Evolutionary conservation across 345 rosid genomes (phyloP).

Genomic region (Eucalyptus urophylla): DNA sequence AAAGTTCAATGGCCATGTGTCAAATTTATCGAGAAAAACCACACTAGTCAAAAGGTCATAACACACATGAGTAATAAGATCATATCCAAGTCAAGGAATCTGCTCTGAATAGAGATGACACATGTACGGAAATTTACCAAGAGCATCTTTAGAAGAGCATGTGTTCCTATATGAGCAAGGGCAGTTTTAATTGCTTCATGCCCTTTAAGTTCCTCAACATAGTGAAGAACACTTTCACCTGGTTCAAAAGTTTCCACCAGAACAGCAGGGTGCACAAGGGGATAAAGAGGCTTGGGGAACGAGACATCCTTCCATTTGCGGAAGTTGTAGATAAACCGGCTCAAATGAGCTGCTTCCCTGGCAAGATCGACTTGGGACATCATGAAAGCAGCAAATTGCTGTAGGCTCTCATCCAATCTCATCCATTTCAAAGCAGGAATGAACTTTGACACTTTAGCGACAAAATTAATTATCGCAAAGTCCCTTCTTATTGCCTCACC

Average conservation of each 20-base stretch:
- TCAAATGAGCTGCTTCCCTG: constrained; percentile 97
- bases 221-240: constrained; percentile 82
- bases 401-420: constrained; percentile 94
- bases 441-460: constrained; percentile 51
- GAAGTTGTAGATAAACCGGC: constrained; percentile 88
- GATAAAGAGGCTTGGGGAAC: constrained; percentile 94
- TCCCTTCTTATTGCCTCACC: constrained; percentile 93
- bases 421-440: constrained; percentile 86
- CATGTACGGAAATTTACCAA: constrained; percentile 35
- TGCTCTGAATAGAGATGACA: not conserved
- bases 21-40: not conserved
- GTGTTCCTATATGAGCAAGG: constrained; percentile 93
- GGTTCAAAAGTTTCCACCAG: constrained; percentile 91
- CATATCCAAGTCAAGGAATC: not conserved
- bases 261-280: constrained; percentile 96
- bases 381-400: constrained; percentile 92
- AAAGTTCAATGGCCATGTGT: not conserved
- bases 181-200: constrained; percentile 53
- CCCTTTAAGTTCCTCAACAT: constrained; percentile 71
- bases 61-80: not conserved
- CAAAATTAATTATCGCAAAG: constrained; percentile 65
- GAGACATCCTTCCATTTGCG: constrained; percentile 92
- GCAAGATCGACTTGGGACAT: constrained; percentile 99
- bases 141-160: constrained; percentile 98
- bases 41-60: not conserved